Evolutionary conservation across 1,284 basidiomycete species (phyloP).

Genomic region (Cutaneotrichosporon sp.): DNA sequence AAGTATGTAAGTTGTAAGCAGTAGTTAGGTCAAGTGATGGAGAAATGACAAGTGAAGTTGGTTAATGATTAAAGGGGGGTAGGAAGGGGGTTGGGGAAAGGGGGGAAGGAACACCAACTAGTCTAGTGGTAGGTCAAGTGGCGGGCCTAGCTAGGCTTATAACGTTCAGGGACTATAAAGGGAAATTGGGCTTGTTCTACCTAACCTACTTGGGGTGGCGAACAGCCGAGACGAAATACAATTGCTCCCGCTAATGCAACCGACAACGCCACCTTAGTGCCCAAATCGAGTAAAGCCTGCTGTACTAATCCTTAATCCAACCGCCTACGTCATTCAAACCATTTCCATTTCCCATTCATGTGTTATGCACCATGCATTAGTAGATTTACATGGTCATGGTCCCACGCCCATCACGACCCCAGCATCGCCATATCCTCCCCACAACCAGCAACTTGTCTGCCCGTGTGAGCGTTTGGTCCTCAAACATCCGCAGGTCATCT

Average conservation of each 20-base stretch:
- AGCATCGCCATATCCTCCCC: constrained; percentile 87
- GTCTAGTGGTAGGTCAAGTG: not conserved
- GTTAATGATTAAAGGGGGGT: not conserved
- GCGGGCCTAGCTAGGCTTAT: not conserved
- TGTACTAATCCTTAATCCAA: too few relatives aligned
- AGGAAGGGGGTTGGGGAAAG: not conserved
- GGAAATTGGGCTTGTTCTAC: too few relatives aligned
- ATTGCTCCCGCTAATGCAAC: not conserved
- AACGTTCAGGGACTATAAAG: too few relatives aligned
- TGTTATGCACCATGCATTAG: not conserved
- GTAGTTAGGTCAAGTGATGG: not conserved
- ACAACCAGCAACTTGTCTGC: constrained; percentile 73
- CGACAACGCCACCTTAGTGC: too few relatives aligned
- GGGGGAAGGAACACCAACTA: not conserved
- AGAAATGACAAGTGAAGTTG: not conserved
- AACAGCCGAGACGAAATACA: not conserved
- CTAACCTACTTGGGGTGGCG: not conserved
- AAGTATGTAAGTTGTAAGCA: not conserved
- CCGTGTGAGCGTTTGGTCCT: constrained; percentile 65
- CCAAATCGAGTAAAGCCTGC: too few relatives aligned
- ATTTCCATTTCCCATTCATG: not conserved
- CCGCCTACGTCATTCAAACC: not conserved
- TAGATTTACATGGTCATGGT: not conserved
- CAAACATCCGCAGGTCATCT: constrained; percentile 79
- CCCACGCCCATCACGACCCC: constrained; percentile 58